Percentiles rank a stretch among this genome's conserved stretches.
Conservation (phyloP, 257 asterid genomes). For the Cordia subcordata region DNA sequence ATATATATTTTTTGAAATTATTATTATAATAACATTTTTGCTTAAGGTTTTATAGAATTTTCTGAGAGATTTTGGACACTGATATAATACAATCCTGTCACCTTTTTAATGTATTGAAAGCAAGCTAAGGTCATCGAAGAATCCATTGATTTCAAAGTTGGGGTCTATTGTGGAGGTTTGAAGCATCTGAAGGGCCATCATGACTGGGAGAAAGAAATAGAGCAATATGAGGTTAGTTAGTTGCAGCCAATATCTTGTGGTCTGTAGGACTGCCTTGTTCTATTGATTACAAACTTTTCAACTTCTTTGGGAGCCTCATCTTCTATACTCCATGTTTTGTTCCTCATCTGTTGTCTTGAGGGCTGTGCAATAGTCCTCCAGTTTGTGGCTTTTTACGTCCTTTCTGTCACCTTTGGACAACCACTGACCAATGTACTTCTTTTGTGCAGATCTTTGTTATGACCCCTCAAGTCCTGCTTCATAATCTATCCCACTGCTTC, state of each 20-base stretch:
- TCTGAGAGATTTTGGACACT: background rate
- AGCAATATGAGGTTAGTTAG: constrained; percentile 77
- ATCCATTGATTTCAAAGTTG: constrained; percentile 74
- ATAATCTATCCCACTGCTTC: constrained; percentile 73
- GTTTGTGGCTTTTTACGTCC: background rate
- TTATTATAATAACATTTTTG: too few relatives aligned
- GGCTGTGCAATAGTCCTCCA: background rate
- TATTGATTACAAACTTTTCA: background rate
- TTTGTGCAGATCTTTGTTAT: constrained; percentile 82
- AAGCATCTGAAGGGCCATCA: constrained; percentile 34
- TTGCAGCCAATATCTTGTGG: background rate
- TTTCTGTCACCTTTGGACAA: too few relatives aligned
- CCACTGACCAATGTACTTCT: too few relatives aligned
- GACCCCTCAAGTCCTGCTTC: constrained; percentile 85
- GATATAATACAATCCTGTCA: background rate
- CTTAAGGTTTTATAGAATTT: too few relatives aligned
- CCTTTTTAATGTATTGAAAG: constrained; percentile 35
- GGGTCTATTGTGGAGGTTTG: constrained; percentile 59
- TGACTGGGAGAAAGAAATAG: constrained; percentile 82
- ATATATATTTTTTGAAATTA: too few relatives aligned
- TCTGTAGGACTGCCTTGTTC: background rate
- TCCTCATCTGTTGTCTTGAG: background rate
- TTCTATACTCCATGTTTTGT: background rate
- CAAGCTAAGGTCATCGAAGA: constrained; percentile 87
- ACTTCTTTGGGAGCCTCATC: background rate